A percentile compares a stretch with the other conserved stretches of the same genome.
phyloP scores from a whole-genome alignment of 352 stramenopile genomes.

The Phytophthora lateralis region DNA sequence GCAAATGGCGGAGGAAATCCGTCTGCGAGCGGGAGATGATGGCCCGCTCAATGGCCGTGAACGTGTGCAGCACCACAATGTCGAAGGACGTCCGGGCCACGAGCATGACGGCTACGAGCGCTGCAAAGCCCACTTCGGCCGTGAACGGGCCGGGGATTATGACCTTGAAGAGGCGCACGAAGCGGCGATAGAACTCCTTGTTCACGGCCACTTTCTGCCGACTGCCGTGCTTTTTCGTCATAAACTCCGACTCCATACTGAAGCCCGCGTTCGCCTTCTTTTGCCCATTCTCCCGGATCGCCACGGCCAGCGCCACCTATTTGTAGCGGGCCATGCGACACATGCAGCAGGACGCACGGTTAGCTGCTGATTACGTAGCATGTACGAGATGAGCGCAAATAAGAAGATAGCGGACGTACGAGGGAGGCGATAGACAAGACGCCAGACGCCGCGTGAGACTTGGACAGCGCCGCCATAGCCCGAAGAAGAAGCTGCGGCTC shows the following conservation, averaged over 20 bases:
- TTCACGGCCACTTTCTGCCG: slow-evolving; percentile 76
- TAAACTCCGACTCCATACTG: slow-evolving; percentile 67
- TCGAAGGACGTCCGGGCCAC: slow-evolving; percentile 78
- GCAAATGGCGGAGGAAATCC: slow-evolving; percentile 69
- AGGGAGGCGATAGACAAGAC: slow-evolving; percentile 49
- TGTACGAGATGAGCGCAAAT: background rate
- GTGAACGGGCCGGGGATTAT: slow-evolving; percentile 74
- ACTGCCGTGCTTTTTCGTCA: slow-evolving; percentile 75
- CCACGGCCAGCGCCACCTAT: slow-evolving; percentile 63
- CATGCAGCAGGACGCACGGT: slow-evolving; percentile 12
- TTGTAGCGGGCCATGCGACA: slow-evolving; percentile 6
- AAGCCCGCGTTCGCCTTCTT: slow-evolving; percentile 55
- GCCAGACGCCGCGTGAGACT: slow-evolving; percentile 49
- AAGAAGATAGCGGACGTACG: slow-evolving; percentile 30
- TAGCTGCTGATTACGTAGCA: background rate
- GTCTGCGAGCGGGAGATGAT: slow-evolving; percentile 78
- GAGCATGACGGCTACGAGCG: slow-evolving; percentile 65
- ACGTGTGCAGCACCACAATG: slow-evolving; percentile 76
- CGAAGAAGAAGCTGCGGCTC: background rate
- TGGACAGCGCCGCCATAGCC: slow-evolving; percentile 65
- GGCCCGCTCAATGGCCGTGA: slow-evolving; percentile 75
- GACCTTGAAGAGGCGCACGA: slow-evolving; percentile 72
- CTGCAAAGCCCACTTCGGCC: slow-evolving; percentile 70
- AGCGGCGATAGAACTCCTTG: slow-evolving; percentile 67
- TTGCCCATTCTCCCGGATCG: slow-evolving; percentile 70